These are phyloP conservation scores for Colletotrichum sp. DNA, from an alignment of 2,329 filamentous ascomycete species.

Conservation along the genomic window DNA sequence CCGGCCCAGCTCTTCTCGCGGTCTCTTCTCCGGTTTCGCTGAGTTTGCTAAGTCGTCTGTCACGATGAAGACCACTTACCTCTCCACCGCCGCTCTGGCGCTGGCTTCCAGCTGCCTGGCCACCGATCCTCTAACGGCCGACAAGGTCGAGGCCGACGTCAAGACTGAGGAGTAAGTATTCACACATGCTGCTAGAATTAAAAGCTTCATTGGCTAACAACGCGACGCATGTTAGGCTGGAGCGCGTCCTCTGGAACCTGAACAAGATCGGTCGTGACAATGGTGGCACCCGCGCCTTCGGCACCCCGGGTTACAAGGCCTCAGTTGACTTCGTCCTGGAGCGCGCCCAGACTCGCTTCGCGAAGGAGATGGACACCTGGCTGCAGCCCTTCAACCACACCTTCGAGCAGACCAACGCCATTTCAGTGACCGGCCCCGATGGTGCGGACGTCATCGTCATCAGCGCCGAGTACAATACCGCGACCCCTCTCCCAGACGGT, in stretches of 20 bases:
- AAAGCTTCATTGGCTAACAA: not conserved
- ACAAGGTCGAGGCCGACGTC: slow-evolving; percentile 45
- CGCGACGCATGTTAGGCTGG: slow-evolving; percentile 37
- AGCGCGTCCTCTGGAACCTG: slow-evolving; percentile 51
- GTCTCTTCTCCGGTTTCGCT: not conserved
- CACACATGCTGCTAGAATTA: rapidly evolving
- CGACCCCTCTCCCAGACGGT: slow-evolving; percentile 42
- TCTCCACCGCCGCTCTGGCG: slow-evolving; percentile 11
- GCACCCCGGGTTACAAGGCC: slow-evolving; percentile 54
- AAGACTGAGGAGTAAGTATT: slow-evolving; percentile 37
- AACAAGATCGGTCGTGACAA: slow-evolving; percentile 52
- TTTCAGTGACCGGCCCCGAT: slow-evolving; percentile 48
- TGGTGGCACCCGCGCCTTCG: slow-evolving; percentile 58
- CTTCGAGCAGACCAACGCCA: slow-evolving; percentile 43
- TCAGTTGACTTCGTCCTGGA: slow-evolving; percentile 55
- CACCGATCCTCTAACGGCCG: slow-evolving; percentile 37
- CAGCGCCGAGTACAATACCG: slow-evolving; percentile 48
- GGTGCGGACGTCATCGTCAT: slow-evolving; percentile 47
- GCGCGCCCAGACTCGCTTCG: slow-evolving; percentile 30
- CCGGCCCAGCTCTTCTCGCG: not conserved
- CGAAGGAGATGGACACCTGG: slow-evolving; percentile 45
- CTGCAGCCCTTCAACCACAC: slow-evolving; percentile 41
- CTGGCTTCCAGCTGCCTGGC: slow-evolving; percentile 6
- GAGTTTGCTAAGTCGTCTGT: not conserved
- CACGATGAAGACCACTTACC: slow-evolving; percentile 16